These are phyloP conservation scores for Cladochytrium replicatum DNA, from an alignment of 192 early-diverging fungal genomes.

Conservation along the genomic window DNA sequence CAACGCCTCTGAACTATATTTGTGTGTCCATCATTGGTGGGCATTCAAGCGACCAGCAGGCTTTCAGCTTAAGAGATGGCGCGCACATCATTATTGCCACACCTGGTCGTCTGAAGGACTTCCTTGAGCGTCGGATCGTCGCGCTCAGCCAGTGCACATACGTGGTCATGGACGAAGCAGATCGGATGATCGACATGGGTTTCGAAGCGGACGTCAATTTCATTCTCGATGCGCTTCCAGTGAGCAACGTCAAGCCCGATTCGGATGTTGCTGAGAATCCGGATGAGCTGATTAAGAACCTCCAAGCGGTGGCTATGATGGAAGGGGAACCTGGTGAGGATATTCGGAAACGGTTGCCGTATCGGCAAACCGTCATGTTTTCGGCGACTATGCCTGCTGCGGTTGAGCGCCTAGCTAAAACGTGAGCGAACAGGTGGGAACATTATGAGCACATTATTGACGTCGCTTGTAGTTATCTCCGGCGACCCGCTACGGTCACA, in stretches of 20 bases:
- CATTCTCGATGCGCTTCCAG: slow-evolving; percentile 88
- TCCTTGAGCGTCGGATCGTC: slow-evolving; percentile 77
- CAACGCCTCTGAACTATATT: slow-evolving; percentile 70
- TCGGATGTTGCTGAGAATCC: slow-evolving; percentile 56
- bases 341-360: slow-evolving; percentile 32
- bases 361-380: slow-evolving; percentile 98
- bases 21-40: slow-evolving; percentile 55
- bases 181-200: slow-evolving; percentile 64
- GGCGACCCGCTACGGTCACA: slow-evolving; percentile 87
- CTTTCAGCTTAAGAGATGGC: slow-evolving; percentile 79
- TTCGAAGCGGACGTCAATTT: slow-evolving; percentile 93
- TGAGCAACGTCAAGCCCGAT: slow-evolving; percentile 83
- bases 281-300: slow-evolving; percentile 26
- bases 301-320: not conserved
- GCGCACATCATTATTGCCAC: slow-evolving; percentile 97
- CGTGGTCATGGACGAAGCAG: slow-evolving; percentile 99
- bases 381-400: slow-evolving; percentile 96
- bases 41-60: slow-evolving; percentile 81
- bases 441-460: not conserved
- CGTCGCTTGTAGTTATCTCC: slow-evolving; percentile 56
- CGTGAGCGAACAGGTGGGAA: no score
- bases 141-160: slow-evolving; percentile 91
- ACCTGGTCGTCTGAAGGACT: slow-evolving; percentile 90
- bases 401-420: slow-evolving; percentile 89
- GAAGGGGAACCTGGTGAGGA: slow-evolving; percentile 1